Conservation (phyloP, 2,329 filamentous ascomycete genomes). For the Amauroascus verrucosus region DNA sequence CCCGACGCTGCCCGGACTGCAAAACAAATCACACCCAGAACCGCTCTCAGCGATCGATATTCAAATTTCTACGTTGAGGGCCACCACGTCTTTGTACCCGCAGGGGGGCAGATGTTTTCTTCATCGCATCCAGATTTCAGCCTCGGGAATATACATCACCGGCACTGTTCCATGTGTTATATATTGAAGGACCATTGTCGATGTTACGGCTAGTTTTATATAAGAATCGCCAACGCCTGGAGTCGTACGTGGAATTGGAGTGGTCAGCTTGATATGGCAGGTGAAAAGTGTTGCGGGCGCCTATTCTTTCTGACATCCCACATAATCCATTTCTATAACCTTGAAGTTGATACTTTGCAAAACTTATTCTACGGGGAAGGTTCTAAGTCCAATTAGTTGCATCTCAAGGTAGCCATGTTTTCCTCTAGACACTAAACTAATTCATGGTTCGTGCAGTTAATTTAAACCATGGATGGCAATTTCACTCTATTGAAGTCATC, state of each 20-base stretch:
- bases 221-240: neutral
- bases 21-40: neutral
- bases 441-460: too few relatives aligned
- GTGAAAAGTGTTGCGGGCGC: too few relatives aligned
- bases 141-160: neutral
- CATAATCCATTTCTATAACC: too few relatives aligned
- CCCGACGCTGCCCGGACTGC: constrained; percentile 3
- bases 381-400: too few relatives aligned
- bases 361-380: too few relatives aligned
- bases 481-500: too few relatives aligned
- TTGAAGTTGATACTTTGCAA: too few relatives aligned
- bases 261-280: too few relatives aligned
- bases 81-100: neutral
- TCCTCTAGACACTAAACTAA: too few relatives aligned
- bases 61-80: neutral
- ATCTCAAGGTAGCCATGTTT: too few relatives aligned
- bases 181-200: neutral
- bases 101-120: neutral
- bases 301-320: too few relatives aligned
- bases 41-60: neutral
- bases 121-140: neutral
- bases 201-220: neutral
- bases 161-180: neutral
- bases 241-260: neutral
- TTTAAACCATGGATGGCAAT: too few relatives aligned